A percentile compares a stretch with the other conserved stretches of the same genome.
Evolutionary conservation across 1,139 yeast genomes (phyloP).

Genomic region (Taphrina confusa): DNA sequence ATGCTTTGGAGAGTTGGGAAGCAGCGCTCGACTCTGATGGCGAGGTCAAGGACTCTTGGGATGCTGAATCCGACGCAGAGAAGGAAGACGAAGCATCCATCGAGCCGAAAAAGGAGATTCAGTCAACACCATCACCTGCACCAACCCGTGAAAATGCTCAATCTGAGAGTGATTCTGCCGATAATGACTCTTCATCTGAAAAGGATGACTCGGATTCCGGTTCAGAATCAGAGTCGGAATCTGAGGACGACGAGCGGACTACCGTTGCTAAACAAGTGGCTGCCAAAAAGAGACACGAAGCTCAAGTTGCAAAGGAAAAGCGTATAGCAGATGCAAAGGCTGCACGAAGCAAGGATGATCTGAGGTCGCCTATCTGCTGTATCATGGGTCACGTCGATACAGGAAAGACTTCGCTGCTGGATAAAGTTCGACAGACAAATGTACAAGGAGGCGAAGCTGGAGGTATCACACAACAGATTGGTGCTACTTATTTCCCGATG

Average conservation of each 20-base stretch:
- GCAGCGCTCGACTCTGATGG: constrained; percentile 48
- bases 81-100: constrained; percentile 41
- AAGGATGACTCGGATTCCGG: constrained; percentile 33
- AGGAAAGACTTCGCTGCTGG: constrained; percentile 95
- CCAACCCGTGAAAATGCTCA: constrained; percentile 32
- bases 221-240: constrained; percentile 36
- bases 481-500: constrained; percentile 99
- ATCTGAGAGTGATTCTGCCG: constrained; percentile 41
- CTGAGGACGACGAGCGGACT: constrained; percentile 40
- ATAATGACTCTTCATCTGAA: constrained; percentile 39
- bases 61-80: constrained; percentile 43
- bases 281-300: constrained; percentile 38
- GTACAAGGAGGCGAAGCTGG: constrained; percentile 99
- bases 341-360: constrained; percentile 50
- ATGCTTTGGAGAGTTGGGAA: constrained; percentile 44
- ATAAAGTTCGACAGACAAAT: constrained; percentile 95
- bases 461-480: constrained; percentile 99
- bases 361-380: constrained; percentile 99
- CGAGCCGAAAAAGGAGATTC: not conserved
- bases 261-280: constrained; percentile 41
- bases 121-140: constrained; percentile 34
- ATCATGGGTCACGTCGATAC: constrained; percentile 99
- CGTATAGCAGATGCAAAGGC: constrained; percentile 49
- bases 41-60: constrained; percentile 47
- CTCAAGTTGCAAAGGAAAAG: constrained; percentile 41